phyloP scores from a whole-genome alignment of 441 rosid genomes.

The Dalechampia spathulata region DNA sequence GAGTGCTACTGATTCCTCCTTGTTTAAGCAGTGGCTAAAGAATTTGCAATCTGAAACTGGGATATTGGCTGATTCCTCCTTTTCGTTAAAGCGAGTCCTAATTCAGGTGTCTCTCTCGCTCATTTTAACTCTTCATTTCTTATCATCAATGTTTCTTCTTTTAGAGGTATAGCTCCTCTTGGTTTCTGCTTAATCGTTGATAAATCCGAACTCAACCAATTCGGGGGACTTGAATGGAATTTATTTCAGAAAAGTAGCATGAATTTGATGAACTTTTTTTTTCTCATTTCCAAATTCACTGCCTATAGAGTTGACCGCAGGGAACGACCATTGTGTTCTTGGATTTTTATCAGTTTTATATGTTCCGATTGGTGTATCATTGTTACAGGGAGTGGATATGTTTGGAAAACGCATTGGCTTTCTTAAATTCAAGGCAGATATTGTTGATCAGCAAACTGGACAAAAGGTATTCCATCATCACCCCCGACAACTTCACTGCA shows the following conservation, averaged over 20 bases:
- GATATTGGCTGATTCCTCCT: constrained; percentile 49
- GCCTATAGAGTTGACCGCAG: no score
- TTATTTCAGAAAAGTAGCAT: no score
- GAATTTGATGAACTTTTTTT: no score
- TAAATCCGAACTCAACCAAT: no score
- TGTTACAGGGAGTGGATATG: constrained; percentile 82
- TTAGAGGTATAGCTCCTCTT: no score
- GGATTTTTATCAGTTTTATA: no score
- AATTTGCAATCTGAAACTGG: constrained; percentile 68
- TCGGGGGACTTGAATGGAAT: no score
- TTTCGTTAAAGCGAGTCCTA: constrained; percentile 58
- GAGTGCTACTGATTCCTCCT: constrained; percentile 55
- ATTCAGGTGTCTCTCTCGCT: constrained; percentile 43
- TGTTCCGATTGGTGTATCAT: no score
- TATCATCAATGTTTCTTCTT: background rate
- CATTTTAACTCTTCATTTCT: background rate
- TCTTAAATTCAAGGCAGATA: constrained; percentile 80
- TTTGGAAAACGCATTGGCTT: constrained; percentile 74
- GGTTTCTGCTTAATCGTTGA: no score
- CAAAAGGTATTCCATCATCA: constrained; percentile 47
- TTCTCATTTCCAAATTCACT: no score
- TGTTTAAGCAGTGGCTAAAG: constrained; percentile 77
- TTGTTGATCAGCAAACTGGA: constrained; percentile 52
- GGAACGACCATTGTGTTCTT: no score
- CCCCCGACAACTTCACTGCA: constrained; percentile 12